Evolutionary conservation across 306 rosid genomes (phyloP).

Genomic region (barrel medic (Medicago truncatula)): DNA sequence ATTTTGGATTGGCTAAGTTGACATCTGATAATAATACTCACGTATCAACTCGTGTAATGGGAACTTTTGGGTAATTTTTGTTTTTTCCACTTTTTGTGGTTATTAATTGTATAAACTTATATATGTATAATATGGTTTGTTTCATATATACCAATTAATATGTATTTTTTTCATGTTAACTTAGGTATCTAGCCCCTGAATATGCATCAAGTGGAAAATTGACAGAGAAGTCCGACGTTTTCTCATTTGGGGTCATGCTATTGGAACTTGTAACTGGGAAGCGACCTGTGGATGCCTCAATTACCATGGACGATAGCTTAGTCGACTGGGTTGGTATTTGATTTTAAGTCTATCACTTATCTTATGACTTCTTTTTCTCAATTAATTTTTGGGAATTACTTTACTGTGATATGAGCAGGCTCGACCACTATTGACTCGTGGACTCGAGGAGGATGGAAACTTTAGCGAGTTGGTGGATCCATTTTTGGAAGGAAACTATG

Average conservation of each 20-base stretch:
- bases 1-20: slow-evolving; percentile 90
- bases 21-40: slow-evolving; percentile 81
- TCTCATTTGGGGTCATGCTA: slow-evolving; percentile 91
- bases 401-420: slow-evolving; percentile 57
- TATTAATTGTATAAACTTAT: slow-evolving; percentile 4
- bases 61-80: slow-evolving; percentile 81
- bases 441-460: slow-evolving; percentile 68
- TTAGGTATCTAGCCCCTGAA: slow-evolving; percentile 94
- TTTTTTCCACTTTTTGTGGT: slow-evolving; percentile 2
- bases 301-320: slow-evolving; percentile 77
- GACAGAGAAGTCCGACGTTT: slow-evolving; percentile 90
- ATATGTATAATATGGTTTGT: background rate
- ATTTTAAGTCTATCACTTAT: background rate
- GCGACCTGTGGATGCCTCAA: slow-evolving; percentile 72
- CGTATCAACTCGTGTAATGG: slow-evolving; percentile 93
- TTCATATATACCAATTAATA: background rate
- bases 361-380: background rate
- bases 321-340: slow-evolving; percentile 85
- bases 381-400: slow-evolving; percentile 14
- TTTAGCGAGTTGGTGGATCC: slow-evolving; percentile 68
- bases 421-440: slow-evolving; percentile 66
- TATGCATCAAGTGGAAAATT: slow-evolving; percentile 94
- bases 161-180: slow-evolving; percentile 26
- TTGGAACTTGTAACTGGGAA: slow-evolving; percentile 81
- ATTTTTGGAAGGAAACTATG: slow-evolving; percentile 61